phyloP scores from a whole-genome alignment of 75 land plant species.

The Pinus albicaulis region DNA sequence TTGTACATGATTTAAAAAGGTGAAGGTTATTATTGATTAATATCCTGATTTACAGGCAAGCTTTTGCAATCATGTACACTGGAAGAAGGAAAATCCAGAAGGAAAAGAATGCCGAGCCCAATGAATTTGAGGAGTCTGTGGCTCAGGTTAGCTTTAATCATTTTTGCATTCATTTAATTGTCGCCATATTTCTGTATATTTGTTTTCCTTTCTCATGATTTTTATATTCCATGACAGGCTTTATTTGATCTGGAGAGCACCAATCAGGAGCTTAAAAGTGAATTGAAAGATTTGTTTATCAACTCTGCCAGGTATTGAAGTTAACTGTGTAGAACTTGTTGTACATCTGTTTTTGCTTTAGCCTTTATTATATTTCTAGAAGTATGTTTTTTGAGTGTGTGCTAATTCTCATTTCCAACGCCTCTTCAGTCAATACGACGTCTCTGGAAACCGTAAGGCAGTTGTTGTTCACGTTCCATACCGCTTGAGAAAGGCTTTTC shows the following conservation, averaged over 20 bases:
- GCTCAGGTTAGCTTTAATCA: conserved; percentile 49
- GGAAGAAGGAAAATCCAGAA: conserved; percentile 76
- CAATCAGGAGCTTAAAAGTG: conserved; percentile 76
- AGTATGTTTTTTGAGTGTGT: neutral
- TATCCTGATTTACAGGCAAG: conserved; percentile 2
- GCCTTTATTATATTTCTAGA: neutral
- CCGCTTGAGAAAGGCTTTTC: conserved; percentile 67
- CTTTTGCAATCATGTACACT: conserved; percentile 46
- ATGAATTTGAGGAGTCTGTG: conserved; percentile 84
- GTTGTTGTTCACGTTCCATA: conserved; percentile 78
- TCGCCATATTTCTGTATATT: neutral
- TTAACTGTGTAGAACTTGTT: neutral
- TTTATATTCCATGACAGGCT: conserved; percentile 27
- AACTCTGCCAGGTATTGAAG: conserved; percentile 72
- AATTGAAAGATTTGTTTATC: conserved; percentile 68
- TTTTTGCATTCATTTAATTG: neutral
- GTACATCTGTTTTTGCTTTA: neutral
- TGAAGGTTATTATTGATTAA: too few species aligned
- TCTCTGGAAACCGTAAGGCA: conserved; percentile 65
- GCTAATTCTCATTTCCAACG: too few species aligned
- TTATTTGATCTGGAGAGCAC: conserved; percentile 71
- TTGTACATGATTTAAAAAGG: too few species aligned
- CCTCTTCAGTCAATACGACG: conserved; percentile 61
- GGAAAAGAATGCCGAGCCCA: conserved; percentile 73
- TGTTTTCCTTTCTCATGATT: neutral